These are phyloP conservation scores for Isatis lusitanica DNA, from an alignment of 441 rosid genomes.

Conservation along the genomic window DNA sequence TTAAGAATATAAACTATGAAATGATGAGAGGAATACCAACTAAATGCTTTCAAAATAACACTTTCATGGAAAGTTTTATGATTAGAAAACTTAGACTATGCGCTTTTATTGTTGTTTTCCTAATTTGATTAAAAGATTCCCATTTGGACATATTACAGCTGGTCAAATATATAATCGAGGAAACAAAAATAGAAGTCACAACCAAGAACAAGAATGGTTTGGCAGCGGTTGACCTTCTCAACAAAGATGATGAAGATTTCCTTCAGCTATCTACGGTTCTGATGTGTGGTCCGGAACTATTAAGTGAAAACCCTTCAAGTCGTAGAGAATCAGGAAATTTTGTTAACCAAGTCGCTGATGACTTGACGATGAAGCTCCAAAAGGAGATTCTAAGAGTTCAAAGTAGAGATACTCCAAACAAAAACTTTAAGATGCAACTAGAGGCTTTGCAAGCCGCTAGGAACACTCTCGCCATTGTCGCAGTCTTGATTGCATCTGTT, in stretches of 20 bases:
- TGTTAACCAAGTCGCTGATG: not conserved
- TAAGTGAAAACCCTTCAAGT: not conserved
- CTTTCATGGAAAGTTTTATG: not conserved
- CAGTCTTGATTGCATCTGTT: slow-evolving; percentile 15
- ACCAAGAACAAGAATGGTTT: slow-evolving; percentile 12
- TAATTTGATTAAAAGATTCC: not conserved
- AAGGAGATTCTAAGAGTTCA: slow-evolving; percentile 2
- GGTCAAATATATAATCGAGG: not conserved
- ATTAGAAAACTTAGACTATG: not conserved
- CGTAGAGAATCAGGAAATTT: not conserved
- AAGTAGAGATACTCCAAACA: not conserved
- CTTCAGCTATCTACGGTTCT: not conserved
- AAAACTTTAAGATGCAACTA: not conserved
- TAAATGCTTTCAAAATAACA: not conserved
- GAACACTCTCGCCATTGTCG: not conserved
- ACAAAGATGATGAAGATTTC: slow-evolving; percentile 4
- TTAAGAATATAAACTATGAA: not conserved
- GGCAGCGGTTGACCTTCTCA: slow-evolving; percentile 8
- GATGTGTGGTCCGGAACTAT: not conserved
- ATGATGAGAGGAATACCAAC: not conserved
- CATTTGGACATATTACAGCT: not conserved
- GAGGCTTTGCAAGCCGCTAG: slow-evolving; percentile 22
- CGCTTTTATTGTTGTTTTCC: not conserved
- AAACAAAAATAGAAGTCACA: not conserved
- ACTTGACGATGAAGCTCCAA: not conserved